Conservation (phyloP, 352 stramenopile species). For the Phytophthora nicotianae region DNA sequence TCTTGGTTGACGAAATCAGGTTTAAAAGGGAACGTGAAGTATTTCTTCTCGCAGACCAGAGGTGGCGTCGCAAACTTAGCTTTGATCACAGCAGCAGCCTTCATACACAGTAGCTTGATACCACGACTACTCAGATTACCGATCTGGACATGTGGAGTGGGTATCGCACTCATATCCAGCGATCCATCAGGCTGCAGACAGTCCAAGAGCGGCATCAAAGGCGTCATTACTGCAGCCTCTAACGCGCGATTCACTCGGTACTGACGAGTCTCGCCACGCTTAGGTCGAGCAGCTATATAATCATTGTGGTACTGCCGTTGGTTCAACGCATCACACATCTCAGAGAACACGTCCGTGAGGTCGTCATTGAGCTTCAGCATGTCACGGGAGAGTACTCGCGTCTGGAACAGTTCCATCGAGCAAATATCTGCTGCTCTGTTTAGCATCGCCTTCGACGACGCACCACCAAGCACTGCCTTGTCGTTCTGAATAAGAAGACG, state of each 20-base stretch:
- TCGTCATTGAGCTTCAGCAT: conserved; percentile 42
- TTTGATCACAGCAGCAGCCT: conserved; percentile 20
- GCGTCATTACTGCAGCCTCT: conserved; percentile 24
- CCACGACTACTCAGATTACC: not conserved
- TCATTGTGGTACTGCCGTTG: conserved; percentile 26
- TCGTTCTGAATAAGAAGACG: conserved; percentile 30
- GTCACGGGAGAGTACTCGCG: conserved; percentile 40
- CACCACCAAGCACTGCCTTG: conserved; percentile 21
- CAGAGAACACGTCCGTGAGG: conserved; percentile 32
- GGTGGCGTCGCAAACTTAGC: conserved; percentile 17
- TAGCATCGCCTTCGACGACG: conserved; percentile 28
- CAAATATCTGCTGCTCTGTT: conserved; percentile 27
- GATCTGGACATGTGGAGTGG: not conserved
- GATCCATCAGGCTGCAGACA: not conserved
- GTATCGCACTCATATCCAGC: not conserved
- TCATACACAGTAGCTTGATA: conserved; percentile 13
- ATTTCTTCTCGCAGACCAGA: conserved; percentile 6
- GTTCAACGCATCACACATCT: conserved; percentile 34
- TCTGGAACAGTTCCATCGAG: conserved; percentile 29
- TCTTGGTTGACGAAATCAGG: conserved; percentile 28
- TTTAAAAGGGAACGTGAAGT: conserved; percentile 24
- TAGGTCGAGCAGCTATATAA: conserved; percentile 18
- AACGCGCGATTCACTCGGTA: conserved; percentile 21
- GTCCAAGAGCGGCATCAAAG: conserved; percentile 5
- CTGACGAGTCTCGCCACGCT: conserved; percentile 15